phyloP scores from a whole-genome alignment of 2,329 filamentous ascomycete species.

The Paecilomyces niveus region DNA sequence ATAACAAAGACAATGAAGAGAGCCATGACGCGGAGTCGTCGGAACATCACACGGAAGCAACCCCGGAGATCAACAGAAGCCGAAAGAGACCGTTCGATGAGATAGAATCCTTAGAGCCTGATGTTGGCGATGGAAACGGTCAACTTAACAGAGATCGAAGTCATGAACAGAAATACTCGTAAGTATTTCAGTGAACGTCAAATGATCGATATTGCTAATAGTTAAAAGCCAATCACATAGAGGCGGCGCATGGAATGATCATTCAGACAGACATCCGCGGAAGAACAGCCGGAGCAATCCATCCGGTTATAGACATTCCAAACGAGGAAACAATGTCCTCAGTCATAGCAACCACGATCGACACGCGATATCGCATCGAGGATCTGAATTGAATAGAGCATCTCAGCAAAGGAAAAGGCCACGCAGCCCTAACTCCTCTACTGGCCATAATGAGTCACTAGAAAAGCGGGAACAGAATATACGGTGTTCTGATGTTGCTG shows the following conservation, averaged over 20 bases:
- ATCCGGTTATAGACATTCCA: neutral
- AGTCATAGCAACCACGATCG: neutral
- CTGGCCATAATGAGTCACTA: neutral
- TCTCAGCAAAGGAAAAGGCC: neutral
- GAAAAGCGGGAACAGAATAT: neutral
- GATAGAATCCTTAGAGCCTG: neutral
- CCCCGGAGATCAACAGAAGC: neutral
- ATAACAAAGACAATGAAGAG: neutral
- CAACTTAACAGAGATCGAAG: neutral
- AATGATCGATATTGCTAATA: neutral
- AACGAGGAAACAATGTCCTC: neutral
- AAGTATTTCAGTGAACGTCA: neutral
- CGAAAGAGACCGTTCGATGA: neutral
- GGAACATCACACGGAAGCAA: neutral
- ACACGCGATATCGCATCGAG: neutral
- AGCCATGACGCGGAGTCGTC: neutral
- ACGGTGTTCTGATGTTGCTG: neutral
- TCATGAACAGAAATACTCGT: neutral
- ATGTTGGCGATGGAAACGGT: neutral
- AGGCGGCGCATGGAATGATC: neutral
- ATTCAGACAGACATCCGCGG: neutral
- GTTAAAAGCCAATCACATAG: neutral
- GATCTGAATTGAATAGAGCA: neutral
- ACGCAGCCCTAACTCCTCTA: neutral
- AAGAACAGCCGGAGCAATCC: neutral